phyloP scores from a whole-genome alignment of 345 rosid species.

The Brassica juncea region DNA sequence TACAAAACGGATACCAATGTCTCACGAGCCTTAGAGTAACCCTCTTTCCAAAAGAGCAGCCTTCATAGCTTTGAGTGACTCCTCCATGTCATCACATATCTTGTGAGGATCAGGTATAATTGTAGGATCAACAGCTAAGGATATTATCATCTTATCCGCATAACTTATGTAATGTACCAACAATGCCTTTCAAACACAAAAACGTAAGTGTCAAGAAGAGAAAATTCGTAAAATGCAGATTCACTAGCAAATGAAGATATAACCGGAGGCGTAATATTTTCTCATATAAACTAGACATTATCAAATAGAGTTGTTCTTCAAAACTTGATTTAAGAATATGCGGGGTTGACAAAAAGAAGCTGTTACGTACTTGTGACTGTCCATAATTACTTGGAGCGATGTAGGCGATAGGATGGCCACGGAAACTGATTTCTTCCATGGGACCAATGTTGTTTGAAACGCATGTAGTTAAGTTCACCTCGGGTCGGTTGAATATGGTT shows the following conservation, averaged over 20 bases:
- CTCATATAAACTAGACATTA: no score
- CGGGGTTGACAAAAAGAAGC: background rate
- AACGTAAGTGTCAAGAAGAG: background rate
- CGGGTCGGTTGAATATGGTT: constrained; percentile 35
- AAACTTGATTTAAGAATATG: no score
- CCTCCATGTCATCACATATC: constrained; percentile 30
- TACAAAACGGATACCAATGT: background rate
- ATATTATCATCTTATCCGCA: constrained; percentile 18
- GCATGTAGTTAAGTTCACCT: constrained; percentile 46
- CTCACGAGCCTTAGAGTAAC: constrained; percentile 1
- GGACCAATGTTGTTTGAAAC: constrained; percentile 68
- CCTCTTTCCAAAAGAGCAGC: constrained; percentile 5
- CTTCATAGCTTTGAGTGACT: constrained; percentile 3
- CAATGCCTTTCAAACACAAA: constrained; percentile 16
- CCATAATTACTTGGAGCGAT: constrained; percentile 61
- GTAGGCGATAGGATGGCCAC: constrained; percentile 59
- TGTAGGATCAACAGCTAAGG: constrained; percentile 19
- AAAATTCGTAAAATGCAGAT: background rate
- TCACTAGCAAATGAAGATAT: no score
- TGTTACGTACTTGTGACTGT: constrained; percentile 47
- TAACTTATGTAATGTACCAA: constrained; percentile 17
- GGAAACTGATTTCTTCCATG: constrained; percentile 54
- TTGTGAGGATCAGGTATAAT: constrained; percentile 16
- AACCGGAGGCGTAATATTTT: no score
- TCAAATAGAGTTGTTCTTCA: no score